These are phyloP conservation scores for Globisporangium nagaii DNA, from an alignment of 352 stramenopile species.

Conservation along the genomic window DNA sequence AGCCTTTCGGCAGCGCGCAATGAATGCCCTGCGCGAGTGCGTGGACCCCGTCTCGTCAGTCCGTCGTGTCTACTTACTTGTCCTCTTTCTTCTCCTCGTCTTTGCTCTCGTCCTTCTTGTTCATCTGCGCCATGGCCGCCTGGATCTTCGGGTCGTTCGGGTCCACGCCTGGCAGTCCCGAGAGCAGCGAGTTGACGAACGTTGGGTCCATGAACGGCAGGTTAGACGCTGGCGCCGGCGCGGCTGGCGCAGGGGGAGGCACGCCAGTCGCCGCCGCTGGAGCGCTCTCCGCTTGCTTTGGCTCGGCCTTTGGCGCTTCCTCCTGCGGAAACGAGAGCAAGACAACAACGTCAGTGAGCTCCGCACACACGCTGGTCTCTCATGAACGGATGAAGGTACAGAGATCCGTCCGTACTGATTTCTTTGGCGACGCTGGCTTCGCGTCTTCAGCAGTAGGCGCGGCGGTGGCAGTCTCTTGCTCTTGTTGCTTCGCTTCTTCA, in stretches of 20 bases:
- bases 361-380: not conserved
- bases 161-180: conserved; percentile 86
- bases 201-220: conserved; percentile 87
- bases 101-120: conserved; percentile 76
- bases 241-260: conserved; percentile 41
- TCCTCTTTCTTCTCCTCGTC: conserved; percentile 83
- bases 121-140: conserved; percentile 86
- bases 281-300: conserved; percentile 10
- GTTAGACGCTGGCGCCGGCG: conserved; percentile 66
- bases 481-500: conserved; percentile 46
- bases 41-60: too few species aligned
- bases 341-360: not conserved
- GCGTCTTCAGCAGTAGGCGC: conserved; percentile 24
- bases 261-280: conserved; percentile 14
- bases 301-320: conserved; percentile 17
- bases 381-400: not conserved
- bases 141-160: conserved; percentile 91
- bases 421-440: conserved; percentile 13
- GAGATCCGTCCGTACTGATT: not conserved
- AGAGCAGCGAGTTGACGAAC: conserved; percentile 89
- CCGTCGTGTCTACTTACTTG: conserved; percentile 41
- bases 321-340: not conserved
- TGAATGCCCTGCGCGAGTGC: too few species aligned
- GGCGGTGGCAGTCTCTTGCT: conserved; percentile 26
- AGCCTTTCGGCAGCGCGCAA: too few species aligned